Evolutionary conservation across 2,329 filamentous ascomycete genomes (phyloP), one percentile per base, ranked within the genome.

Genomic region (Aspergillus sp.): DNA sequence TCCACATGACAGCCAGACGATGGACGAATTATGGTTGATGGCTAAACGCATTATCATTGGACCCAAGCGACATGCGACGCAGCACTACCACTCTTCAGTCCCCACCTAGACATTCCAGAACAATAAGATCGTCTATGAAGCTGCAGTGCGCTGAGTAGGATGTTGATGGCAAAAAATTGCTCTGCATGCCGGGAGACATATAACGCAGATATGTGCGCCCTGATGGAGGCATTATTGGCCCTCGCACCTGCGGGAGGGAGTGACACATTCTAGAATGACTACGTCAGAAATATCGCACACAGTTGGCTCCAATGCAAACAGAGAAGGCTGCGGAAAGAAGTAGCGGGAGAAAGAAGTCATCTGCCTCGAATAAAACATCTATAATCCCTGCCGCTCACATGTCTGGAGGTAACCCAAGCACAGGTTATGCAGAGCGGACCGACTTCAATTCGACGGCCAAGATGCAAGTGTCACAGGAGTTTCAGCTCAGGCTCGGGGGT

Each of bases 391-490:
- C 44, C 11, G 47, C 22, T 26, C 18, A 22, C 22, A 43, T 44
- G 15, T 48, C 26, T 17, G 15, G n/a, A 49, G 18, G 59, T 59
- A 26, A 53, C 44, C 59, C 59, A 55, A 52, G 11, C 48, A 41
- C 51, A 18, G 42, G 26, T 55, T 20, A 42, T 24, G 26, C 48
- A 32, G 24, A 17, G 18, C 22, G 9, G 18, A 45, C 38, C n/a
- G 42, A 45, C 18, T 30, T 48, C 44, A 32, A 59, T 61, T 57
- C 36, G 51, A 52, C 43, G 44, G 22, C 32, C 34, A 18, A 17
- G 15, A 51, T 32, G 49, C 50, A 48, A 18, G 48, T 50, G 52
- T 61, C 50, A 56, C 42, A 20, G 24, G 20, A 20, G 7, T n/a
- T 34, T 18, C 22, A 30, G 26, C 26, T 30, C 8, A 9, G 9